Conservation (phyloP, 768 basidiomycete species). For the Albatrellus ellisii region DNA sequence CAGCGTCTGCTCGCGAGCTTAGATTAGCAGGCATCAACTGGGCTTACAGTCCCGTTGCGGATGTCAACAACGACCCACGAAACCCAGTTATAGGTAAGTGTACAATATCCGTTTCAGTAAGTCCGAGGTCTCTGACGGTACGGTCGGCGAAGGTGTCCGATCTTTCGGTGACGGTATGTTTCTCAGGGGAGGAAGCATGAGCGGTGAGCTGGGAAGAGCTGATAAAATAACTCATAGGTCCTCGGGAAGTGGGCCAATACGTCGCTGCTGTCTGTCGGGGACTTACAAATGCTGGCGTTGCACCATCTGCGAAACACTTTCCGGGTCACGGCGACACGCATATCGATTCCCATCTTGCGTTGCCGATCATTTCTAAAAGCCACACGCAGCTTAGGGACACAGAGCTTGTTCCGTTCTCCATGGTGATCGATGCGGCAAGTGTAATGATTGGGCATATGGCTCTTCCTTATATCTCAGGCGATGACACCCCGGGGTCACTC, state of each 20-base stretch:
- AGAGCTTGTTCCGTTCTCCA: slow-evolving; percentile 46
- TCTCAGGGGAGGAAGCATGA: background rate
- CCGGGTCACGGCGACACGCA: slow-evolving; percentile 67
- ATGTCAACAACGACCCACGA: slow-evolving; percentile 54
- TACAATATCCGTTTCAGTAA: background rate
- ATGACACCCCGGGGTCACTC: slow-evolving; percentile 46
- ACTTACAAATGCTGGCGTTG: slow-evolving; percentile 34
- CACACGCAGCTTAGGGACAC: slow-evolving; percentile 26
- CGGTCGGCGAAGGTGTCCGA: slow-evolving; percentile 35
- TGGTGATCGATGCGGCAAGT: slow-evolving; percentile 32
- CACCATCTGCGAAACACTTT: slow-evolving; percentile 58
- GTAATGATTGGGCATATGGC: slow-evolving; percentile 73
- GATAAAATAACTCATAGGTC: slow-evolving; percentile 31
- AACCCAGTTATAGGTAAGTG: slow-evolving; percentile 60
- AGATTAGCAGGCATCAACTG: slow-evolving; percentile 54
- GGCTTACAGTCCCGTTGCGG: slow-evolving; percentile 57
- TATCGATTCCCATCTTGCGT: slow-evolving; percentile 54
- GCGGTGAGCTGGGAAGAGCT: background rate
- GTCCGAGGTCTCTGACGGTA: too few species aligned
- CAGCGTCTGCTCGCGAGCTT: slow-evolving; percentile 43
- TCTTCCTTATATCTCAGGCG: slow-evolving; percentile 40
- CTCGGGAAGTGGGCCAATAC: slow-evolving; percentile 34
- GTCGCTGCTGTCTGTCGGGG: slow-evolving; percentile 35
- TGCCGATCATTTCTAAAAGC: slow-evolving; percentile 46
- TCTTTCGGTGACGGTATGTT: slow-evolving; percentile 54